A percentile compares a stretch with the other conserved stretches of the same genome.
These are phyloP conservation scores for Centrapalus pauciflorus DNA, from an alignment of 129 eudicot species.

Conservation along the genomic window DNA sequence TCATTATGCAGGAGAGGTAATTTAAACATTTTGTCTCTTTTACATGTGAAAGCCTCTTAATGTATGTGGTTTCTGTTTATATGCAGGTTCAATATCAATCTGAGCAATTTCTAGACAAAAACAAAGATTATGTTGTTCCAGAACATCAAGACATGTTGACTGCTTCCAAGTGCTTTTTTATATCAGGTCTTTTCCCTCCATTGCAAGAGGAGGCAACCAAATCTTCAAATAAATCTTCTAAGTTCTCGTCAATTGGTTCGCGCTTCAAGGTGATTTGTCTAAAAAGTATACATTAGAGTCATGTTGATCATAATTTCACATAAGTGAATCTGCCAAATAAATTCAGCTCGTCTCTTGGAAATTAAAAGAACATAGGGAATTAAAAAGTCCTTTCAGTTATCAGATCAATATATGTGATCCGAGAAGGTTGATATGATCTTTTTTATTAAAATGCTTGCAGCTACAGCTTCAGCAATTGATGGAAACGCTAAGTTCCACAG, in stretches of 20 bases:
- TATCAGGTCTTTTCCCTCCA: constrained; percentile 68
- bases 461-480: background rate
- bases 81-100: constrained; percentile 87
- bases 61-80: constrained; percentile 17
- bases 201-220: constrained; percentile 51
- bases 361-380: background rate
- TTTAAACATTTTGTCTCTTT: background rate
- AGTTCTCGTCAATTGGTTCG: constrained; percentile 80
- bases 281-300: background rate
- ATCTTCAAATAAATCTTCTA: constrained; percentile 65
- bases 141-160: constrained; percentile 94
- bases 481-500: background rate
- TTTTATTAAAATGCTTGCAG: constrained; percentile 3
- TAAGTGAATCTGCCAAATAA: background rate
- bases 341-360: constrained; percentile 8
- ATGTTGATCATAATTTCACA: background rate
- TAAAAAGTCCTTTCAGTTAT: background rate
- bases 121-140: constrained; percentile 94
- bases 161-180: constrained; percentile 82
- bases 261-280: constrained; percentile 51
- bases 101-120: constrained; percentile 88
- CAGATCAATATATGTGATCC: constrained; percentile 5
- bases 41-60: constrained; percentile 7
- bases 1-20: constrained; percentile 99
- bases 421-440: constrained; percentile 25